These are phyloP conservation scores for Podila epigama DNA, from an alignment of 192 early-diverging fungal genomes.

Conservation along the genomic window DNA sequence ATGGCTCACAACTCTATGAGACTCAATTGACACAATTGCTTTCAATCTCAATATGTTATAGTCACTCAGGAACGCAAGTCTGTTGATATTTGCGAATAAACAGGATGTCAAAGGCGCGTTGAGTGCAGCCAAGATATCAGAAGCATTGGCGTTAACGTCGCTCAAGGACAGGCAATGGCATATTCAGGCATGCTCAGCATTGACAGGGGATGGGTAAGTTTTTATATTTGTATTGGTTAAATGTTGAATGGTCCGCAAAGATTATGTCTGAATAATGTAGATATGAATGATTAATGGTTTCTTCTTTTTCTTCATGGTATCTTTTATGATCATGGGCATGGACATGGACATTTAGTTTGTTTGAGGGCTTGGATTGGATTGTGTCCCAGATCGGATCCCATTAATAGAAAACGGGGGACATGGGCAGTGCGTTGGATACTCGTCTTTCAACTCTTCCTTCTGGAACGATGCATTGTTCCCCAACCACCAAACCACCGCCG, in stretches of 20 bases:
- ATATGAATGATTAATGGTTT: neutral
- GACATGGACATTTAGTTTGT: conserved; percentile 47
- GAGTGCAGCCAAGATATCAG: conserved; percentile 68
- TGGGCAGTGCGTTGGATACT: too few species aligned
- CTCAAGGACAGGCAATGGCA: conserved; percentile 77
- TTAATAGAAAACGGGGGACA: too few species aligned
- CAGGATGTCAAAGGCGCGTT: conserved; percentile 73
- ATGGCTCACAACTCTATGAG: neutral
- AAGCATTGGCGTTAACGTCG: conserved; percentile 60
- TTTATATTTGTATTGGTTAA: neutral
- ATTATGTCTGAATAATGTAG: too few species aligned
- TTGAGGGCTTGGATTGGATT: conserved; percentile 68
- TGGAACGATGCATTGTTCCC: too few species aligned
- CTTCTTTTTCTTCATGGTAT: neutral
- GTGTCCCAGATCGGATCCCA: conserved; percentile 56
- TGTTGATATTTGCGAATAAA: conserved; percentile 75
- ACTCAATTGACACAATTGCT: conserved; percentile 4
- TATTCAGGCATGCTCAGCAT: conserved; percentile 74
- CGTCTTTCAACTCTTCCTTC: too few species aligned
- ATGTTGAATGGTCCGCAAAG: too few species aligned
- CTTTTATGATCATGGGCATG: neutral
- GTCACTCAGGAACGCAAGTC: conserved; percentile 62
- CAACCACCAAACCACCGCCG: too few species aligned
- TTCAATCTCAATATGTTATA: conserved; percentile 17
- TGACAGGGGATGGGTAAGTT: conserved; percentile 71